Evolutionary conservation across 257 asterid species (phyloP).

Genomic region (Echium plantagineum): DNA sequence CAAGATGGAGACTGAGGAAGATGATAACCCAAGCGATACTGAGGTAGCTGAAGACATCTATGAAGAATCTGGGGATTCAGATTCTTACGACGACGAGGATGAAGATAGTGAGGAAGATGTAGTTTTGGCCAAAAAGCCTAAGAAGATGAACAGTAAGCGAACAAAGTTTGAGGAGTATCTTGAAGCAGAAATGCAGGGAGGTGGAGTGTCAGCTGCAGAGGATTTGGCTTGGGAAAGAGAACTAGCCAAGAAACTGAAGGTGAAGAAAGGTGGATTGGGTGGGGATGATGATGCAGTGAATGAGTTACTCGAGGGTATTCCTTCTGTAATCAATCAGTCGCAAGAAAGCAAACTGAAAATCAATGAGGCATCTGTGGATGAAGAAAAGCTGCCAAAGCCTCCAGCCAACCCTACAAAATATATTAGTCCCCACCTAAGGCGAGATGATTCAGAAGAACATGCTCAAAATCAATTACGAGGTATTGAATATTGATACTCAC

Average conservation of each 20-base stretch:
- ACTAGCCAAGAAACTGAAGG: conserved; percentile 71
- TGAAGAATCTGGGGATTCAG: conserved; percentile 23
- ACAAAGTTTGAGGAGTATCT: conserved; percentile 33
- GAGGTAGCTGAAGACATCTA: conserved; percentile 14
- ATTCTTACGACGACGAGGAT: conserved; percentile 24
- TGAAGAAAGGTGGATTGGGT: conserved; percentile 53
- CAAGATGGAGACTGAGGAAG: conserved; percentile 20
- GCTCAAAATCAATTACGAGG: conserved; percentile 71
- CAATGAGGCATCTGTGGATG: conserved; percentile 11
- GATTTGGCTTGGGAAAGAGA: conserved; percentile 49
- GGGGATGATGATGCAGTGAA: conserved; percentile 45
- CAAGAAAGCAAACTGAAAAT: conserved; percentile 14
- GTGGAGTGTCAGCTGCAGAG: conserved; percentile 22
- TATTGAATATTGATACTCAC: conserved; percentile 12
- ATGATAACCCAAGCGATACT: conserved; percentile 9
- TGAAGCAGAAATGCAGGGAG: conserved; percentile 24
- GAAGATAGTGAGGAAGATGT: conserved; percentile 19
- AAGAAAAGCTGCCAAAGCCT: conserved; percentile 15
- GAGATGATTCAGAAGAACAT: conserved; percentile 54
- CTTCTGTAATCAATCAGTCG: conserved; percentile 24
- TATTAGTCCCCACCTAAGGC: conserved; percentile 64
- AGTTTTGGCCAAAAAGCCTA: conserved; percentile 19
- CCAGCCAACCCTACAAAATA: conserved; percentile 28
- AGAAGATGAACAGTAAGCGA: conserved; percentile 22
- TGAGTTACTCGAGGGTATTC: conserved; percentile 39